phyloP scores from a whole-genome alignment of 208 protist species.

The Crithidia bombi region DNA sequence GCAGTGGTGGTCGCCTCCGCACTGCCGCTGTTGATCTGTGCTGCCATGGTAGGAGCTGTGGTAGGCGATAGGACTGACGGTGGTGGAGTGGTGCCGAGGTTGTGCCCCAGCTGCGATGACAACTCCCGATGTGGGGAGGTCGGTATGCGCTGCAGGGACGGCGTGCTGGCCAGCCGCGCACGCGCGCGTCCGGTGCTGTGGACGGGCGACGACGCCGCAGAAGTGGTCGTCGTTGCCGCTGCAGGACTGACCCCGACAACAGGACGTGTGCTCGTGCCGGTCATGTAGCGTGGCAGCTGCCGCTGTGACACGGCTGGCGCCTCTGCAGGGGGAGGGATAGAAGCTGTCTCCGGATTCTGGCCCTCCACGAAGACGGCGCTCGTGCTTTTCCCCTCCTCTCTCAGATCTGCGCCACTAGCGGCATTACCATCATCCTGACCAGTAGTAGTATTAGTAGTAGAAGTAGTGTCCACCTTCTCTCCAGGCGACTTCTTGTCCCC shows the following conservation, averaged over 20 bases:
- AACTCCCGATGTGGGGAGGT: not conserved
- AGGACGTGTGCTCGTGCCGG: slow-evolving; percentile 6
- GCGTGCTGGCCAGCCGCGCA: slow-evolving; percentile 1
- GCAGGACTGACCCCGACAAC: not conserved
- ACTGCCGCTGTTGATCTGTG: not conserved
- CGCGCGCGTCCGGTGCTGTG: slow-evolving; percentile 8
- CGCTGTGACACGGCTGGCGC: not conserved
- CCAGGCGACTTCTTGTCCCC: not conserved
- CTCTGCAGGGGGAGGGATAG: not conserved
- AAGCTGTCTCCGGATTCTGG: not conserved
- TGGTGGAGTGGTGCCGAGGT: not conserved
- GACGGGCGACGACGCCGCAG: not conserved
- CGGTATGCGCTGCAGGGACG: not conserved
- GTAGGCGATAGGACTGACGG: not conserved
- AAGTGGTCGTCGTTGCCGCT: not conserved
- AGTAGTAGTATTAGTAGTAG: not conserved
- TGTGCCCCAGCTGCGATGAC: not conserved
- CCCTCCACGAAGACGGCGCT: not conserved
- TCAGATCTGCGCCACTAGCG: not conserved
- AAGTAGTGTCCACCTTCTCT: too few species aligned
- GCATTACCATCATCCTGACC: not conserved
- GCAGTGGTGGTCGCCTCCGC: too few species aligned
- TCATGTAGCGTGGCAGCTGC: slow-evolving; percentile 13
- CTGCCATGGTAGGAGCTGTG: not conserved
- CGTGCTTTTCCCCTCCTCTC: not conserved